phyloP scores from a whole-genome alignment of 768 basidiomycete species.

The Mycena leptocephala region DNA sequence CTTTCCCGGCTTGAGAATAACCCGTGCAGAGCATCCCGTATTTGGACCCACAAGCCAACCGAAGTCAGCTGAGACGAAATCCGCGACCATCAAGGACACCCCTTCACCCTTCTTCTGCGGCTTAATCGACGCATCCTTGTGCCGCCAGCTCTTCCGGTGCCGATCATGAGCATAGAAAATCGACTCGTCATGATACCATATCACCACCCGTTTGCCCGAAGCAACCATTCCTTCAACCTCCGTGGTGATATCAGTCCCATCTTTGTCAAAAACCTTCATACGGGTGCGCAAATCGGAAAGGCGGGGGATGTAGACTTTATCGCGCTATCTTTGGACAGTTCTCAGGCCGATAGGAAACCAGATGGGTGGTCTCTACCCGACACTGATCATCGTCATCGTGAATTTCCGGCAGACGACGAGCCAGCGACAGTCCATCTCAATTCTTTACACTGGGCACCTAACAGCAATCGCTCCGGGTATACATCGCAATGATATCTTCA shows the following conservation, averaged over 20 bases:
- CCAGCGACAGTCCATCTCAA: neutral
- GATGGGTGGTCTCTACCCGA: neutral
- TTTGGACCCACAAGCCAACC: neutral
- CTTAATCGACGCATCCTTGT: conserved; percentile 17
- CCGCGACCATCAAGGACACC: conserved; percentile 43
- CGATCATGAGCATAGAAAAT: conserved; percentile 47
- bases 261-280: too few relatives aligned
- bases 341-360: neutral
- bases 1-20: too few relatives aligned
- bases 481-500: too few relatives aligned
- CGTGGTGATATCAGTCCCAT: too few relatives aligned
- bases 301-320: too few relatives aligned
- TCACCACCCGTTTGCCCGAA: too few relatives aligned
- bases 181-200: conserved; percentile 44
- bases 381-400: neutral
- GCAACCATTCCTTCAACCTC: too few relatives aligned
- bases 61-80: too few relatives aligned
- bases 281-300: too few relatives aligned
- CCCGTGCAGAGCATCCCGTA: too few relatives aligned
- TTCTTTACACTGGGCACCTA: neutral
- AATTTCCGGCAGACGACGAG: neutral
- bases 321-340: neutral
- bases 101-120: conserved; percentile 44
- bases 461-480: neutral
- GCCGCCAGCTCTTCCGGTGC: conserved; percentile 34